Percentiles rank a stretch among this genome's conserved stretches.
Evolutionary conservation across 2,329 filamentous ascomycete genomes (phyloP).

Genomic region (Fusarium devonianum): DNA sequence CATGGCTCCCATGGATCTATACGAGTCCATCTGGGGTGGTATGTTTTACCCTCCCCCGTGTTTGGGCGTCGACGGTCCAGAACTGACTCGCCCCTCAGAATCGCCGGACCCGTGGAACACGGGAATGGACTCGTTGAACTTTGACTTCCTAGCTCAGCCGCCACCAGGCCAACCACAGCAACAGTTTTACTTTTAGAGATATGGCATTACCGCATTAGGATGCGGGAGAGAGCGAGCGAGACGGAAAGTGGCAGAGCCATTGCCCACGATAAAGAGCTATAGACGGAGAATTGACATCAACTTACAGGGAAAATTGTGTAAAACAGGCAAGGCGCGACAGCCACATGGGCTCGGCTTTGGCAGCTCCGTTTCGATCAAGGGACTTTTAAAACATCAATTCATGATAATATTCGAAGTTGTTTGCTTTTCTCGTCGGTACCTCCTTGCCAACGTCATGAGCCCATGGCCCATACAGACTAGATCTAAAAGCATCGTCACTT

Average conservation of each 20-base stretch:
- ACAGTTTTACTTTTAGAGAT: conserved; percentile 62
- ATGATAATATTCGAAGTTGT: conserved; percentile 24
- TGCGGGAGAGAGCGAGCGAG: no score
- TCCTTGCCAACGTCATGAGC: background rate
- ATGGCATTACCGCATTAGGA: background rate
- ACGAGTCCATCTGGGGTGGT: conserved; percentile 75
- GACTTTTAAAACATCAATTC: conserved; percentile 15
- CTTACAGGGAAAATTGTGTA: conserved; percentile 10
- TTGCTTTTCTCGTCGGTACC: conserved; percentile 18
- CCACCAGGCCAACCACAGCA: conserved; percentile 65
- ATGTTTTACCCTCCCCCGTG: conserved; percentile 41
- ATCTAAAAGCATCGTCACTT: conserved; percentile 16
- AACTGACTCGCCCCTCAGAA: conserved; percentile 51
- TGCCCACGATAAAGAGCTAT: background rate
- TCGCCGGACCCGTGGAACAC: conserved; percentile 66
- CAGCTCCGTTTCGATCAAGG: conserved; percentile 15
- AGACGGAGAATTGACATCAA: conserved; percentile 1
- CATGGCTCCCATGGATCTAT: conserved; percentile 72
- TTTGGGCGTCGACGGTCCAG: background rate
- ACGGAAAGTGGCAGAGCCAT: no score
- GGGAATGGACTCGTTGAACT: conserved; percentile 63
- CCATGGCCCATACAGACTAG: background rate
- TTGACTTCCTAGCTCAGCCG: conserved; percentile 67
- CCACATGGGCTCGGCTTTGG: conserved; percentile 9
- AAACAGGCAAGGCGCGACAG: conserved; percentile 14